phyloP scores from a whole-genome alignment of 2,329 filamentous ascomycete species.

The Trichoderma sp. region DNA sequence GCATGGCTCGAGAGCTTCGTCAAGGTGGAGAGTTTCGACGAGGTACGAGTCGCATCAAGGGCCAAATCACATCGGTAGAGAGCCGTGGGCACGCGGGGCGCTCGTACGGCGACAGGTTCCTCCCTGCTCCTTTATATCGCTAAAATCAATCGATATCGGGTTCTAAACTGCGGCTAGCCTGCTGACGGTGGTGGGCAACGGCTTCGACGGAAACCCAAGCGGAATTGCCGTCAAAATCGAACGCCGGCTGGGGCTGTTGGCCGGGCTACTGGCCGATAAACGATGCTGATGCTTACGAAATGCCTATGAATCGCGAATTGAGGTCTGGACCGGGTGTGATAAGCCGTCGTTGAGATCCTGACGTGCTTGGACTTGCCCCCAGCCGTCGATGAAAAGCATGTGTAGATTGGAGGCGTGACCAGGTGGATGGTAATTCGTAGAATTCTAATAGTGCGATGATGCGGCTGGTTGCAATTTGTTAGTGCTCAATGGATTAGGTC shows the following conservation, averaged over 20 bases:
- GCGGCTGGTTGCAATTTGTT: constrained; percentile 21
- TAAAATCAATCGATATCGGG: background rate
- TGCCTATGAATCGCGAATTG: constrained; percentile 9
- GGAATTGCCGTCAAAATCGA: constrained; percentile 12
- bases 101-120: background rate
- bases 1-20: constrained; percentile 37
- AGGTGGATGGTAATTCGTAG: constrained; percentile 20
- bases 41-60: constrained; percentile 20
- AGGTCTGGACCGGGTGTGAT: background rate
- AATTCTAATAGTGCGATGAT: constrained; percentile 22
- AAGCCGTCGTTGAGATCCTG: constrained; percentile 18
- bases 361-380: background rate
- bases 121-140: background rate
- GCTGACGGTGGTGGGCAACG: background rate
- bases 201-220: constrained; percentile 14
- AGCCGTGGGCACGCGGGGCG: background rate
- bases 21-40: constrained; percentile 15
- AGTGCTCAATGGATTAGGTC: constrained; percentile 22
- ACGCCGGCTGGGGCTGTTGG: constrained; percentile 13
- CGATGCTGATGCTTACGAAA: constrained; percentile 16
- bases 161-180: background rate
- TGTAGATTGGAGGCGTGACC: constrained; percentile 22
- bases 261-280: constrained; percentile 4
- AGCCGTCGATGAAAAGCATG: constrained; percentile 7
- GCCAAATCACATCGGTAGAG: constrained; percentile 20